Percentiles rank a stretch among this genome's conserved stretches.
Evolutionary conservation across 345 rosid species (phyloP).

Genomic region (Eucalyptus regnans): DNA sequence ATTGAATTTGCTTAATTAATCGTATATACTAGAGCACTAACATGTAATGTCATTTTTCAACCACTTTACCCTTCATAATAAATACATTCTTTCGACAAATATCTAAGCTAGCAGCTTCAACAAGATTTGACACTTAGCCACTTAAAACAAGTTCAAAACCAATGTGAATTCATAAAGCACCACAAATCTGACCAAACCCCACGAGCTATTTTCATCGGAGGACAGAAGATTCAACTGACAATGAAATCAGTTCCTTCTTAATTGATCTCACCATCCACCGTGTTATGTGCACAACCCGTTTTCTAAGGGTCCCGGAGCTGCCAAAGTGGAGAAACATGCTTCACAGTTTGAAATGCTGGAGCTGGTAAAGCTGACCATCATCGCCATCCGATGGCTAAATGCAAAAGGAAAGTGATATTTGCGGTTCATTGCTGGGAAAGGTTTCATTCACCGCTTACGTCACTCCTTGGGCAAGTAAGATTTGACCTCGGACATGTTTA

Average conservation of each 20-base stretch:
- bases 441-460: neutral
- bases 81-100: neutral
- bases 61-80: neutral
- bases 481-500: neutral
- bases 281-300: neutral
- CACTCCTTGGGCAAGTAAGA: neutral
- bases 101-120: neutral
- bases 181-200: neutral
- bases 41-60: neutral
- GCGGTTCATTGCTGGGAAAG: neutral
- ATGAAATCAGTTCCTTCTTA: neutral
- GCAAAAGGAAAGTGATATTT: neutral
- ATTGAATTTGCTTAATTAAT: neutral
- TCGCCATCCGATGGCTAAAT: neutral
- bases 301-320: neutral
- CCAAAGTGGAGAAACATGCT: neutral
- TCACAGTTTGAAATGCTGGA: neutral
- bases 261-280: neutral
- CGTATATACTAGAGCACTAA: fast-evolving
- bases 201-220: neutral
- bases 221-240: neutral
- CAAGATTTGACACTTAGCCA: neutral
- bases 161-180: neutral
- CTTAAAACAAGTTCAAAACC: neutral
- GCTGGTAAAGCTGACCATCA: neutral